Conservation (phyloP, 192 early-diverging fungal genomes). For the Funneliformis geosporum region DNA sequence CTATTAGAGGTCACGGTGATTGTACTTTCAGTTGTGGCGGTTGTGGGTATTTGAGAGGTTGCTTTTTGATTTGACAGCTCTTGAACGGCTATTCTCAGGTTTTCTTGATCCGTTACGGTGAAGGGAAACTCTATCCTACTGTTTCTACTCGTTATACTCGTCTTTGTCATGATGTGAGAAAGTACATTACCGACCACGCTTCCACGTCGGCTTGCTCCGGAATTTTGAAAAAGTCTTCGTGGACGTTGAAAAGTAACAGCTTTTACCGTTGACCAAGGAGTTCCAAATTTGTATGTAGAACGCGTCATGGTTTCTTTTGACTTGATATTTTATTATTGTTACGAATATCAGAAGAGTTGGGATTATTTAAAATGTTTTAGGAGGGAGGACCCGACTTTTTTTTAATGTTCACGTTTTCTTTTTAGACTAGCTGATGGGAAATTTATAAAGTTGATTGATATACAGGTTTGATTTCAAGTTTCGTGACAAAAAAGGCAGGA, state of each 20-base stretch:
- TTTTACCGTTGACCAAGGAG: conserved; percentile 7
- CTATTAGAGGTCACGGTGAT: background rate
- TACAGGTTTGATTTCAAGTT: background rate
- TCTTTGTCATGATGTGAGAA: conserved; percentile 7
- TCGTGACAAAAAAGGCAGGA: background rate
- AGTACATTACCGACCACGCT: background rate
- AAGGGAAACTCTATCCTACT: conserved; percentile 23
- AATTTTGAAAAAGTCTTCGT: conserved; percentile 21
- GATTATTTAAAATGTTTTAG: background rate
- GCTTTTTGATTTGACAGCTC: background rate
- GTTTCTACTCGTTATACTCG: background rate
- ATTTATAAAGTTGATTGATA: background rate
- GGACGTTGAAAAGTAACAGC: background rate
- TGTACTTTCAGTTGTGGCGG: background rate
- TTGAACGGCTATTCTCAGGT: conserved; percentile 4
- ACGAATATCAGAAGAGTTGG: background rate
- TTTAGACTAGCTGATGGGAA: background rate
- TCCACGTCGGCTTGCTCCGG: conserved; percentile 19
- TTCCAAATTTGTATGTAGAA: background rate
- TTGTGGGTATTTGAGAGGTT: background rate
- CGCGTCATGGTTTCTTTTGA: background rate
- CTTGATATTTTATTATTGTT: background rate
- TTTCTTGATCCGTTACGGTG: conserved; percentile 23
- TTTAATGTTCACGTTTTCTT: background rate
- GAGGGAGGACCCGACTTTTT: too few relatives aligned